Evolutionary conservation across 225 moss, liverwort and hornwort genomes (phyloP), one percentile per base, ranked within the genome.

Genomic region (Antitrichia curtipendula): DNA sequence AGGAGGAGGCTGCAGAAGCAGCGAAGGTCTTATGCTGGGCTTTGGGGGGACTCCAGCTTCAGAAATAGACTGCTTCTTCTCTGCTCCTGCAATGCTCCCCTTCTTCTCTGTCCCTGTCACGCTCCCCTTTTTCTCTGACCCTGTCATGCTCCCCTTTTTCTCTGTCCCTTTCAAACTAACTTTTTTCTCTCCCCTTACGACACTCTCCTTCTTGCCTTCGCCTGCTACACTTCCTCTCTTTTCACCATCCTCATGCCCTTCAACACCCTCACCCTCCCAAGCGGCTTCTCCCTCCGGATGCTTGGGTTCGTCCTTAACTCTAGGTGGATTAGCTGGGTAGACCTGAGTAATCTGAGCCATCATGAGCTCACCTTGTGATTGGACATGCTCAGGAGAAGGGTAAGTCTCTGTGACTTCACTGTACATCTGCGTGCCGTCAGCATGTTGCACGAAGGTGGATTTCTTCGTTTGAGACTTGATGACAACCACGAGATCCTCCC

Each of bases 401-500:
- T 65, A 91, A 36, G 80, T 71, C 87, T 97, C 94, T 40, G 81
- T 89, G 18, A 92, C 72, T 83, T 94, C 89, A 82, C 94, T 91
- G 31, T 94, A 95, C 40, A 99, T 96, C 32, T 96, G 95, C 20
- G 98, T 99, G 70, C 97, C 98, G 82, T 99, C 98, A 24, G 96
- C 97, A 87, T 97, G 97, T 7, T 97, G 97, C 12, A 99, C 98
- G 22, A 95, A 87, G 8, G 90, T 91, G 16, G 94, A 91, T 29
- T 92, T 91, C 27, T 95, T 89, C 12, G 90, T 76, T 53, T 91
- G 49, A 15, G 95, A 93, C 40, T 75, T 90, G n/a, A 96, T 93
- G 70, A 97, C 83, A 45, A 99, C 93, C 60, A 99, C 98, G 47
- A 97, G 89, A 88, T 99, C 98, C 75, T 99, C 98, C 28, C 98